A percentile compares a stretch with the other conserved stretches of the same genome.
These are phyloP conservation scores for Trichoderma sp. DNA, from an alignment of 2,329 filamentous ascomycete genomes.

Conservation along the genomic window DNA sequence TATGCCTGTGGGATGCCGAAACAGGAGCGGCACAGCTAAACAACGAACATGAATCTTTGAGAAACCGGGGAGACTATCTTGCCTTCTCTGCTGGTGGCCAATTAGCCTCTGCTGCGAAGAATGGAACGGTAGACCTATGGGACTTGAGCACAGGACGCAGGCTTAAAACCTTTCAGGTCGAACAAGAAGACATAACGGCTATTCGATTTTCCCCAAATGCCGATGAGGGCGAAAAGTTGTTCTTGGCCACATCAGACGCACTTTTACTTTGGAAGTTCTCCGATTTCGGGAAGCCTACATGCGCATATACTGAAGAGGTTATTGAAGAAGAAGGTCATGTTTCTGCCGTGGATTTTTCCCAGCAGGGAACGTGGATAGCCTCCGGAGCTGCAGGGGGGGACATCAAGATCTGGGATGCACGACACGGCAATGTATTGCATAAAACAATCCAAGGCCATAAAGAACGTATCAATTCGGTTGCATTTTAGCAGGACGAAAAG, in stretches of 20 bases:
- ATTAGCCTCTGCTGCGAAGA: too few relatives aligned
- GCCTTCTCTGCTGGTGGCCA: neutral
- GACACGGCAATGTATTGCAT: neutral
- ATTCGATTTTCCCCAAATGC: too few relatives aligned
- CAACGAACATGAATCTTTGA: too few relatives aligned
- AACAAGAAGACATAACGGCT: too few relatives aligned
- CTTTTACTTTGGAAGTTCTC: neutral
- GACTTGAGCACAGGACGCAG: neutral
- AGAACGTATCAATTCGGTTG: rapidly evolving
- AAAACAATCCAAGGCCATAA: neutral
- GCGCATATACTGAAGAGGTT: neutral
- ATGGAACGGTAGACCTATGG: too few relatives aligned
- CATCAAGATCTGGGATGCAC: neutral
- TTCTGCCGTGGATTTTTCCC: neutral
- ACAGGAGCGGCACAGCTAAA: neutral
- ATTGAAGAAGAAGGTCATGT: rapidly evolving
- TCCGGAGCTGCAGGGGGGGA: neutral
- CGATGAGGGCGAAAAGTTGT: too few relatives aligned
- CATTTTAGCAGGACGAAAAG: neutral
- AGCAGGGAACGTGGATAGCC: neutral
- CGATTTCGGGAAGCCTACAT: neutral
- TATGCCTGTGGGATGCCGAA: too few relatives aligned
- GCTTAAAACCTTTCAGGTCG: too few relatives aligned
- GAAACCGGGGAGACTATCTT: too few relatives aligned
- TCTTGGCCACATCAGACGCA: too few relatives aligned